Evolutionary conservation across 192 early-diverging fungal species (phyloP).

Genomic region (Linnemannia zychae): DNA sequence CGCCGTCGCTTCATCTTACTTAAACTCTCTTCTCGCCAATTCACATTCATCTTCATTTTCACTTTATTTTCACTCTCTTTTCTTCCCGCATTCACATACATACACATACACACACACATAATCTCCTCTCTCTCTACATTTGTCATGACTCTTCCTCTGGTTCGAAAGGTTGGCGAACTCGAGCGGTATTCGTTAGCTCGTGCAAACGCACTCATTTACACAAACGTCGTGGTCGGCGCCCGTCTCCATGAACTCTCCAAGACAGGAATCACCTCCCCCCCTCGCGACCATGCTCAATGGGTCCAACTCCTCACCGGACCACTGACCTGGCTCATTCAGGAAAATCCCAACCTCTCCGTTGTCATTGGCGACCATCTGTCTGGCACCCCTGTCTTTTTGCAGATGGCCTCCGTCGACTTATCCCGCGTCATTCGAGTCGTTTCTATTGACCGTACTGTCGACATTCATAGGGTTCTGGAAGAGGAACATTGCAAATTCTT

Average conservation of each 20-base stretch:
- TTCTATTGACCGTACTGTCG: not conserved
- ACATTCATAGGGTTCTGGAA: conserved; percentile 30
- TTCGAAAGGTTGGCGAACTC: conserved; percentile 32
- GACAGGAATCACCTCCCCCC: not conserved
- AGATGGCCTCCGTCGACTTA: conserved; percentile 29
- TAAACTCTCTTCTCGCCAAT: no score
- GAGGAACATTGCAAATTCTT: conserved; percentile 17
- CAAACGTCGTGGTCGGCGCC: conserved; percentile 36
- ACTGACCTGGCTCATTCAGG: conserved; percentile 33
- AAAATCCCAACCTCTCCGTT: conserved; percentile 34
- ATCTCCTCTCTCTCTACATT: not conserved
- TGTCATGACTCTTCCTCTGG: conserved; percentile 20
- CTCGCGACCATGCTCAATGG: conserved; percentile 22
- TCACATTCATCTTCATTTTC: not conserved
- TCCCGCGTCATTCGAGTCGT: conserved; percentile 16
- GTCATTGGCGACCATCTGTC: conserved; percentile 37
- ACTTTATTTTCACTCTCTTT: not conserved
- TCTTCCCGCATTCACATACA: not conserved
- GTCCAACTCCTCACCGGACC: conserved; percentile 24
- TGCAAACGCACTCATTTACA: conserved; percentile 21
- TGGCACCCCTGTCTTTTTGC: conserved; percentile 17
- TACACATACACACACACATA: conserved; percentile 3
- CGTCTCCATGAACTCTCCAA: conserved; percentile 3
- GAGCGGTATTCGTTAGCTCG: conserved; percentile 37
- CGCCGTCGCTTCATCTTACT: not conserved